These are phyloP conservation scores for Chlamydomonas sphaeroides DNA, from an alignment of 139 green algal species.

Conservation along the genomic window DNA sequence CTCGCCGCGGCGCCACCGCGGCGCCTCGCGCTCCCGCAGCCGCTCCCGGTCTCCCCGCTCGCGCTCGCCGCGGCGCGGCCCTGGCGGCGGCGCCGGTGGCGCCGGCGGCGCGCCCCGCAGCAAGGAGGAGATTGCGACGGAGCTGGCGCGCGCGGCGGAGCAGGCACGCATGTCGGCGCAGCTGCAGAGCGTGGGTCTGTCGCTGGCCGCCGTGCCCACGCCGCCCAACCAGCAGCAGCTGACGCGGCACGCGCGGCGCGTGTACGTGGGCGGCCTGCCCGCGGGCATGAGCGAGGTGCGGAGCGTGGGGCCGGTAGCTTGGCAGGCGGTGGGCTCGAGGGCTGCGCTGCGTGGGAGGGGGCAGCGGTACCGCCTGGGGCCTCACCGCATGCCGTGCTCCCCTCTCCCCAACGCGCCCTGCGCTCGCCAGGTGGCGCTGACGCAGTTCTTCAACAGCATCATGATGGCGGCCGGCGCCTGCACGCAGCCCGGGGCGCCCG, in stretches of 20 bases:
- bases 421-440: constrained; percentile 2
- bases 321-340: too few species aligned
- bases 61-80: not conserved
- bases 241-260: constrained; percentile 87
- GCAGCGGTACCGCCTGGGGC: too few species aligned
- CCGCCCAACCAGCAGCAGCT: constrained; percentile 70
- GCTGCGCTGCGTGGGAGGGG: too few species aligned
- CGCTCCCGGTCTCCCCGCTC: not conserved
- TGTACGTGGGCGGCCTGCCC: constrained; percentile 94
- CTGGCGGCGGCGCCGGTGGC: not conserved
- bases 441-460: constrained; percentile 45
- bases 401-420: too few species aligned
- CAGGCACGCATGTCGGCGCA: not conserved
- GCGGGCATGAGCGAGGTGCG: constrained; percentile 40
- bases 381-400: too few species aligned
- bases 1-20: not conserved
- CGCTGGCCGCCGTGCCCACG: not conserved
- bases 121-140: constrained; percentile 47
- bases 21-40: too few species aligned
- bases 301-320: too few species aligned
- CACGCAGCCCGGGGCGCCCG: constrained; percentile 33
- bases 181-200: not conserved
- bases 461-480: constrained; percentile 29
- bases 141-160: constrained; percentile 43
- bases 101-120: constrained; percentile 9